Base-by-base conservation (phyloP, 495 filamentous ascomycete species). In the Talaromyces borbonicus region DNA sequence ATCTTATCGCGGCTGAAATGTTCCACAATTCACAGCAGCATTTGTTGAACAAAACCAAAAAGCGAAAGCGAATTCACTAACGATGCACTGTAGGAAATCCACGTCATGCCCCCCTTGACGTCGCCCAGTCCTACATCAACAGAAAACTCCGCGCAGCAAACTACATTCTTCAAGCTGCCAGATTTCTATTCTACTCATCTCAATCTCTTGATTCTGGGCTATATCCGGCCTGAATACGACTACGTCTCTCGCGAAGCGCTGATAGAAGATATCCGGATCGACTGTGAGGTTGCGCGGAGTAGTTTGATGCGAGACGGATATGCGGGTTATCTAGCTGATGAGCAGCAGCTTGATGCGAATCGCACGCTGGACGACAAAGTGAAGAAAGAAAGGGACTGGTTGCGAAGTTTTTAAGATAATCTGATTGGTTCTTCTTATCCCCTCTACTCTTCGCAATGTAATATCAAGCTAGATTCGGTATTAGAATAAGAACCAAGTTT, bases 161-260 rank as follows among this genome's bases (percentile, higher is more conserved):
- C 54, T 8, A 19, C 53, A 39, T 72, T 72, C 49, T 51, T 69
- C 50, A 67, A 67, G 57, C 30, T 72, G 26, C 68, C 68, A 0
- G 86, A 96, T 58, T 98, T 98, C 71, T 98, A 98, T 68, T 82
- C 73, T 35, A 75, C 72, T 5, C 68, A 74, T 40, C 82, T 98
- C 69, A 80, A 85, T 41, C 69, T 97, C 5, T 53, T 85, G 18
- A 75, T 98, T 49, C 59, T 89, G 46, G 92, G 92, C 12, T 97
- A 83, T 61, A 87, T 98, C 30, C 78, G 92, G 31, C 81, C 84
- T 8, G 92, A 98, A 58, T 80, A 75, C 55, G 88, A 97, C 62
- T 98, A 98, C 65, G 75, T 81, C 24, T 80, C 75, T 39, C 68
- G 85, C 55, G 90, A 97, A 45, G 80, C 79, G 20, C 60, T 98